Evolutionary conservation across 2,329 filamentous ascomycete species (phyloP).

Genomic region (Colletotrichum sp.): DNA sequence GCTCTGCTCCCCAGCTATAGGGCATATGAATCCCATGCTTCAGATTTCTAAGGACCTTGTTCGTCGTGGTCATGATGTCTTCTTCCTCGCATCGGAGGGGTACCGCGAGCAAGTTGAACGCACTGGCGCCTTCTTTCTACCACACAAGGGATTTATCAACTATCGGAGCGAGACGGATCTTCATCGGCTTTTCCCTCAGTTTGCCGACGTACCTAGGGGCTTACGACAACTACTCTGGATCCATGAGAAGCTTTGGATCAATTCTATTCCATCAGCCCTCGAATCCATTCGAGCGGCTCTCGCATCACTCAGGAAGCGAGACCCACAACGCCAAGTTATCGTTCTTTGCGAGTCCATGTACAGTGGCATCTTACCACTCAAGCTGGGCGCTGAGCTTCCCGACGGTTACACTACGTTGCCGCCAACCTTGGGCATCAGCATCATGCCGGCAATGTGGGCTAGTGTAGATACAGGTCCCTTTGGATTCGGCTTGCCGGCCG

Average conservation of each 20-base stretch:
- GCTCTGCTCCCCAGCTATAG: background rate
- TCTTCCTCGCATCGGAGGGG: slow-evolving; percentile 35
- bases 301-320: slow-evolving; percentile 32
- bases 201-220: slow-evolving; percentile 13
- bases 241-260: background rate
- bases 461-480: slow-evolving; percentile 44
- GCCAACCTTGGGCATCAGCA: slow-evolving; percentile 42
- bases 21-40: background rate
- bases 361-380: slow-evolving; percentile 40
- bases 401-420: slow-evolving; percentile 38
- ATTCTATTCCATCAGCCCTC: background rate
- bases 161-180: background rate
- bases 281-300: slow-evolving; percentile 28
- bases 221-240: slow-evolving; percentile 12
- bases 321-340: slow-evolving; percentile 42
- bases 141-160: background rate
- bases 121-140: slow-evolving; percentile 38
- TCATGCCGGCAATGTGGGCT: slow-evolving; percentile 36
- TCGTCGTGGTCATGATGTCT: slow-evolving; percentile 28
- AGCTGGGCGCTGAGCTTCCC: slow-evolving; percentile 39
- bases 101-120: slow-evolving; percentile 34
- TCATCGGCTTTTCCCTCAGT: background rate
- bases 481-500: slow-evolving; percentile 34
- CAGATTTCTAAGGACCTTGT: background rate
- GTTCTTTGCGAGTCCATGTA: slow-evolving; percentile 44